Conservation (phyloP, 805 yeast species). For the Yarrowia yakushimensis region DNA sequence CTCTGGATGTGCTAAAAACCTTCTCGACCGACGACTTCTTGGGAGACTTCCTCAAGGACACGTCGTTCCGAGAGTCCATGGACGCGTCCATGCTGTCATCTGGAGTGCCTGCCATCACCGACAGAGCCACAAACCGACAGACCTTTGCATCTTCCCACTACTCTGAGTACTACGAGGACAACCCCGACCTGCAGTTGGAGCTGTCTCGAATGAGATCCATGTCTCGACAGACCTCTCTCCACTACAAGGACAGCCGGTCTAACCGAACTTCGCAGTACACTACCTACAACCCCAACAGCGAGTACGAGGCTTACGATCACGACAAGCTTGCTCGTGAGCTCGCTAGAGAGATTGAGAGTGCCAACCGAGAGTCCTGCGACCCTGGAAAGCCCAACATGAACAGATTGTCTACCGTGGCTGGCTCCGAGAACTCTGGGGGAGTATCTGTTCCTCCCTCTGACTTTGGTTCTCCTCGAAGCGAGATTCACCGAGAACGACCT, state of each 20-base stretch:
- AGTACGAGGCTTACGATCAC: constrained; percentile 11
- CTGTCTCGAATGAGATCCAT: constrained; percentile 23
- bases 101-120: background rate
- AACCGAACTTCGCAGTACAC: constrained; percentile 20
- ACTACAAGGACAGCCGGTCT: constrained; percentile 9
- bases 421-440: constrained; percentile 9
- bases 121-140: constrained; percentile 20
- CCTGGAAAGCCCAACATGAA: constrained; percentile 1
- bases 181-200: constrained; percentile 25
- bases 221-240: constrained; percentile 14
- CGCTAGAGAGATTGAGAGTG: constrained; percentile 9
- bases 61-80: constrained; percentile 21
- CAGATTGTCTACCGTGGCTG: constrained; percentile 18
- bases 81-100: constrained; percentile 19
- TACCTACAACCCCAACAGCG: background rate
- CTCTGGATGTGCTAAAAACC: constrained; percentile 10
- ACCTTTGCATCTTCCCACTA: constrained; percentile 18
- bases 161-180: constrained; percentile 21
- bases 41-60: constrained; percentile 22
- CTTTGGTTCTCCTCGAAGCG: constrained; percentile 19
- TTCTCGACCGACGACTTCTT: constrained; percentile 3
- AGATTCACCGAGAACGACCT: background rate
- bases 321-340: constrained; percentile 12
- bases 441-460: constrained; percentile 14
- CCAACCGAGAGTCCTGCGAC: background rate